A percentile compares a stretch with the other conserved stretches of the same genome.
Evolutionary conservation across 2,329 filamentous ascomycete species (phyloP).

Genomic region (Reticulascus tulasneorum): DNA sequence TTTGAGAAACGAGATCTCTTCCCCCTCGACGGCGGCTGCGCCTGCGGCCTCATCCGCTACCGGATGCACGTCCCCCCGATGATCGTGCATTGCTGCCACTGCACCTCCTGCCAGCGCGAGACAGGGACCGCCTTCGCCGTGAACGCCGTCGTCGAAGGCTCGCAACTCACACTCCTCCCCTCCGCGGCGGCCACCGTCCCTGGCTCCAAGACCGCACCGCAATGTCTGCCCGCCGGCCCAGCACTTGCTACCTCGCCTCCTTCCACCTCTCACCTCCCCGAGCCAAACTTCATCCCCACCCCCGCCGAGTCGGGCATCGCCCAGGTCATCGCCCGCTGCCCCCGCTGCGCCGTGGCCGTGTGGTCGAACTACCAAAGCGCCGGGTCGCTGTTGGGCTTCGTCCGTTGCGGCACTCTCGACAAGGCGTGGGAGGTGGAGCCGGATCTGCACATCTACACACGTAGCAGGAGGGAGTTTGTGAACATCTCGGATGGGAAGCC

Average conservation of each 20-base stretch:
- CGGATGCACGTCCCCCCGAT: slow-evolving; percentile 53
- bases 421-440: slow-evolving; percentile 31
- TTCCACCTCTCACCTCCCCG: slow-evolving; percentile 1
- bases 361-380: slow-evolving; percentile 37
- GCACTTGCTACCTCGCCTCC: slow-evolving; percentile 3
- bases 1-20: slow-evolving; percentile 6
- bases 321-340: slow-evolving; percentile 38
- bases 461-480: slow-evolving; percentile 34
- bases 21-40: slow-evolving; percentile 49
- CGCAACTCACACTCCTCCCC: slow-evolving; percentile 26
- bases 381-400: slow-evolving; percentile 27
- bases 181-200: slow-evolving; percentile 20
- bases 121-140: slow-evolving; percentile 34
- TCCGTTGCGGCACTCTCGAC: slow-evolving; percentile 43
- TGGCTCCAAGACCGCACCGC: slow-evolving; percentile 10
- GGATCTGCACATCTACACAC: slow-evolving; percentile 40
- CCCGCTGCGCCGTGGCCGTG: slow-evolving; percentile 33
- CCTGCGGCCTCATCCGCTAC: slow-evolving; percentile 67
- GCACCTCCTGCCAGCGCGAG: slow-evolving; percentile 42
- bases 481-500: slow-evolving; percentile 29
- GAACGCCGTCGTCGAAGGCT: slow-evolving; percentile 38
- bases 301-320: slow-evolving; percentile 36
- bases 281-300: slow-evolving; percentile 20
- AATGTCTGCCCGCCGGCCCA: slow-evolving; percentile 4
- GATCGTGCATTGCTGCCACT: slow-evolving; percentile 43